Conservation (phyloP, 108 stramenopile genomes). For the Aurantiochytrium sp. region DNA sequence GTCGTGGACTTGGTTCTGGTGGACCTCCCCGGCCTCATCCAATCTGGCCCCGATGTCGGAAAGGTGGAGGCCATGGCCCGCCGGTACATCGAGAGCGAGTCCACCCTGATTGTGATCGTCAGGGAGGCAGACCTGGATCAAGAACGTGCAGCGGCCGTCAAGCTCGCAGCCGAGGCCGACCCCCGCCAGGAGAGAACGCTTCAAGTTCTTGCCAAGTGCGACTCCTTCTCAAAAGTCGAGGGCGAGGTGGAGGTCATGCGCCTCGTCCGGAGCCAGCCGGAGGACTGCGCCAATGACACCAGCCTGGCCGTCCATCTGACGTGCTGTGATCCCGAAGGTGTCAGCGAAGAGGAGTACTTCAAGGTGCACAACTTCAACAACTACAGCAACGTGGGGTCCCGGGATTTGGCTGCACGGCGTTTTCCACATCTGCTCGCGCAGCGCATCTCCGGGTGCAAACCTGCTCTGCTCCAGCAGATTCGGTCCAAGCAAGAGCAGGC, state of each 20-base stretch:
- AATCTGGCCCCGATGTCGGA: not conserved
- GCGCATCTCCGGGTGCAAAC: slow-evolving; percentile 10
- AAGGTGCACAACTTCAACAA: not conserved
- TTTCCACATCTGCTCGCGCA: not conserved
- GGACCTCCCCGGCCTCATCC: slow-evolving; percentile 11
- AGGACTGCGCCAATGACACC: not conserved
- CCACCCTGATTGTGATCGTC: slow-evolving; percentile 5
- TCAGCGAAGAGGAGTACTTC: not conserved
- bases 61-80: not conserved
- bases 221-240: not conserved
- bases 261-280: not conserved
- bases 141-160: slow-evolving; percentile 22
- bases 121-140: slow-evolving; percentile 9
- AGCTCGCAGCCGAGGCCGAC: not conserved
- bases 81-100: not conserved
- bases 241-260: not conserved
- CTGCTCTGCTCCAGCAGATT: not conserved
- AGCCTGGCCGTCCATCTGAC: slow-evolving; percentile 1
- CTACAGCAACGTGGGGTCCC: not conserved
- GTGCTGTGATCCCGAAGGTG: not conserved
- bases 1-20: not conserved
- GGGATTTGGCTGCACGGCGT: not conserved
- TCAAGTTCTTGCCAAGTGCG: not conserved
- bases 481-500: not conserved
- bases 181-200: not conserved